phyloP scores from a whole-genome alignment of 1,284 basidiomycete species.

The Blastosporella zonata region DNA sequence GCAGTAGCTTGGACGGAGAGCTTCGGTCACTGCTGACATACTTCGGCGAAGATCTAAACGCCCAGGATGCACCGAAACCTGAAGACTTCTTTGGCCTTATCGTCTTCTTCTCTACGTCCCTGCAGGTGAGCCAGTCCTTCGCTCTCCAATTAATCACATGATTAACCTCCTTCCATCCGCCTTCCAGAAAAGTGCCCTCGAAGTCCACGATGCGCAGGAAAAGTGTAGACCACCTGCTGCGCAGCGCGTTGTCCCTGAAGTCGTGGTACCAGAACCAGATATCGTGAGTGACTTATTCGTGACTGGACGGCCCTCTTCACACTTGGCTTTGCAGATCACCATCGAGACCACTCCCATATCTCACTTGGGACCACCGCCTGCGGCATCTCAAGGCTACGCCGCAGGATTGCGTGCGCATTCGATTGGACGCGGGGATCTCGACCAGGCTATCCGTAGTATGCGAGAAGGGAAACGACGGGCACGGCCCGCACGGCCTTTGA shows the following conservation, averaged over 20 bases:
- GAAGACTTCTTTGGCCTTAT: constrained; percentile 81
- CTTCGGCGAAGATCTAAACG: constrained; percentile 69
- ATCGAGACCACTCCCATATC: constrained; percentile 33
- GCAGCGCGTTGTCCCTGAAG: constrained; percentile 18
- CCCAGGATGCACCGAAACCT: constrained; percentile 61
- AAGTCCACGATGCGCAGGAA: constrained; percentile 57
- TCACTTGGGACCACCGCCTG: constrained; percentile 25
- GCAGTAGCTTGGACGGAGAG: constrained; percentile 53
- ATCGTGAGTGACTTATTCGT: constrained; percentile 20
- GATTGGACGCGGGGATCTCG: constrained; percentile 72
- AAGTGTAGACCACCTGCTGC: constrained; percentile 29
- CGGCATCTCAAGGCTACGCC: constrained; percentile 38
- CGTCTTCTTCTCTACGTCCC: constrained; percentile 66
- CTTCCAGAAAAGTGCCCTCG: constrained; percentile 71
- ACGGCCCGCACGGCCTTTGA: constrained; percentile 48
- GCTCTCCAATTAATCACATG: no score
- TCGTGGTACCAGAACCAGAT: constrained; percentile 25
- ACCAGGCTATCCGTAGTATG: constrained; percentile 80
- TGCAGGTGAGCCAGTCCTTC: constrained; percentile 46
- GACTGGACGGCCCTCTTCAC: constrained; percentile 3
- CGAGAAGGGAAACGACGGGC: constrained; percentile 61
- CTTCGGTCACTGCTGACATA: constrained; percentile 59
- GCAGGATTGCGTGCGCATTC: constrained; percentile 49
- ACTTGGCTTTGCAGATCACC: constrained; percentile 28
- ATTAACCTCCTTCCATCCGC: not conserved